Conservation (phyloP, 2,329 filamentous ascomycete species). For the Tolypocladium nubicola region DNA sequence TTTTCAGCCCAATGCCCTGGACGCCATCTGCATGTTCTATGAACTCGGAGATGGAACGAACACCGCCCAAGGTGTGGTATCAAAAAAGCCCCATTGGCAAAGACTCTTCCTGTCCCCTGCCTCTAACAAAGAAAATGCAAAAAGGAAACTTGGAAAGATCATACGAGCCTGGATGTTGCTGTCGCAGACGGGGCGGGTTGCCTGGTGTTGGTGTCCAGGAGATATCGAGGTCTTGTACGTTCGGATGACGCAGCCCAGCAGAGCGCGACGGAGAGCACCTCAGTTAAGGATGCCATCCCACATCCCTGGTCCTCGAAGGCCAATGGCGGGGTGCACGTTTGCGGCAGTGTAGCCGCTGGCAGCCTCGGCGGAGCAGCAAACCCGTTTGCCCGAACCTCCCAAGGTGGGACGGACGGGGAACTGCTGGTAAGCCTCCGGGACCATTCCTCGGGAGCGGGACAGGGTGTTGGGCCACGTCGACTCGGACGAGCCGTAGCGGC, state of each 20-base stretch:
- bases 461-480: constrained; percentile 25
- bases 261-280: constrained; percentile 1
- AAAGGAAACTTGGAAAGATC: background rate
- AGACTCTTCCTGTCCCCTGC: constrained; percentile 17
- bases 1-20: constrained; percentile 26
- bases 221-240: background rate
- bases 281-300: constrained; percentile 55
- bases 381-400: constrained; percentile 48
- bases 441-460: constrained; percentile 21
- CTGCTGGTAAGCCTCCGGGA: constrained; percentile 20
- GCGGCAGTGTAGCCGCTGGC: constrained; percentile 35
- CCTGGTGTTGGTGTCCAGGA: constrained; percentile 2
- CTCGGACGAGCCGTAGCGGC: constrained; percentile 15
- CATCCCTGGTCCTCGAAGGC: constrained; percentile 49
- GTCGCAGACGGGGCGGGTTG: background rate
- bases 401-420: constrained; percentile 29
- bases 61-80: constrained; percentile 16
- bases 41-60: constrained; percentile 15
- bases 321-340: constrained; percentile 37
- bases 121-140: constrained; percentile 15
- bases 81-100: constrained; percentile 16
- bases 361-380: constrained; percentile 55
- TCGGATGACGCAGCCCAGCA: background rate
- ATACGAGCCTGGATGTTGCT: constrained; percentile 3
- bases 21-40: constrained; percentile 22